Evolutionary conservation across 805 yeast species (phyloP).

Genomic region (Kregervanrija pseudodelftensis): DNA sequence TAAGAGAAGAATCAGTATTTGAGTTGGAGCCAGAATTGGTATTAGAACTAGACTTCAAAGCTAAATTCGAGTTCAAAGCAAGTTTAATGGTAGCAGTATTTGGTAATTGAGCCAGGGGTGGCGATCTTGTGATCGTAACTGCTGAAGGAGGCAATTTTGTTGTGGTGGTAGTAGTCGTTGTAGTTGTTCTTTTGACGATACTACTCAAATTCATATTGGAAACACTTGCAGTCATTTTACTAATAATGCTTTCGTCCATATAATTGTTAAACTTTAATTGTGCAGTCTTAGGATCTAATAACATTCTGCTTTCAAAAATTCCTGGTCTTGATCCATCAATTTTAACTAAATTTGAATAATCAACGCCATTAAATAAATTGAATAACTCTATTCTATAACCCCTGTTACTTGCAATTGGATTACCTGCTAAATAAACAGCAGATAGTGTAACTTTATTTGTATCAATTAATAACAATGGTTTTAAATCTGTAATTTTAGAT

Average conservation of each 20-base stretch:
- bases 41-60: conserved; percentile 4
- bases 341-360: conserved; percentile 38
- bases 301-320: conserved; percentile 48
- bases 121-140: neutral
- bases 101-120: neutral
- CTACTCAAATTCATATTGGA: conserved; percentile 28
- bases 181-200: conserved; percentile 13
- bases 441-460: conserved; percentile 17
- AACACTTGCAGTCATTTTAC: conserved; percentile 31
- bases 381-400: conserved; percentile 48
- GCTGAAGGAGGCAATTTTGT: conserved; percentile 2
- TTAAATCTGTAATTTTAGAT: conserved; percentile 29
- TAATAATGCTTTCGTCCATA: conserved; percentile 28
- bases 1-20: neutral
- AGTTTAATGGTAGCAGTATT: neutral
- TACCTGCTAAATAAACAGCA: conserved; percentile 30
- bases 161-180: conserved; percentile 9
- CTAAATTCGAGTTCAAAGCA: neutral
- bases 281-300: conserved; percentile 44
- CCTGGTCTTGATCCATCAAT: conserved; percentile 59
- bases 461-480: conserved; percentile 31
- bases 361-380: conserved; percentile 49
- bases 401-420: conserved; percentile 30
- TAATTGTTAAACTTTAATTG: conserved; percentile 36
- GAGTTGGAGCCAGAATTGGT: neutral